Percentiles rank a stretch among this genome's conserved stretches.
Conservation (phyloP, 768 basidiomycete species). For the Lanmaoa pseudosensibilis region DNA sequence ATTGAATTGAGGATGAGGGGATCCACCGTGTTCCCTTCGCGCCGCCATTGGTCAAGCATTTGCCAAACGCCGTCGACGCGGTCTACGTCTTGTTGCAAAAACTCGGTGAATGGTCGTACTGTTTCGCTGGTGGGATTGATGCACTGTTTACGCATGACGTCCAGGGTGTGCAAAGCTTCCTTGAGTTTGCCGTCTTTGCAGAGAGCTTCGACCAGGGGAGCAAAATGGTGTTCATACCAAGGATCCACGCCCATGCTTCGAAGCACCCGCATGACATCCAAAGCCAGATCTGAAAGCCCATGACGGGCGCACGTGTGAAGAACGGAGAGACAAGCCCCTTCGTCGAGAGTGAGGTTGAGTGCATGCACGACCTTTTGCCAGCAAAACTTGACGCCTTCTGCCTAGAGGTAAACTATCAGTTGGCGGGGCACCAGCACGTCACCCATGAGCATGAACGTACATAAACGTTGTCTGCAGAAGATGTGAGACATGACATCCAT, state of each 20-base stretch:
- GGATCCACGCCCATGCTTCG: constrained; percentile 46
- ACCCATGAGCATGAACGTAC: constrained; percentile 47
- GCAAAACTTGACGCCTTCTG: constrained; percentile 59
- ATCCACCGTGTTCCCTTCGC: constrained; percentile 53
- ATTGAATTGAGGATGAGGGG: constrained; percentile 63
- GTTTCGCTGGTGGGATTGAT: constrained; percentile 54
- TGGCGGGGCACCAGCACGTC: background rate
- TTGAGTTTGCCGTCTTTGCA: constrained; percentile 54
- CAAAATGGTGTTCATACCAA: constrained; percentile 71
- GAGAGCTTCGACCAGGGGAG: constrained; percentile 75
- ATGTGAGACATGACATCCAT: constrained; percentile 68
- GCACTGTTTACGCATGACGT: constrained; percentile 56
- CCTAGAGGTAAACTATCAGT: constrained; percentile 38
- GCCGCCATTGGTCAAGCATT: constrained; percentile 58
- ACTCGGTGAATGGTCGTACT: constrained; percentile 50
- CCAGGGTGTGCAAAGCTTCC: constrained; percentile 61
- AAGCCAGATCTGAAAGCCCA: constrained; percentile 69
- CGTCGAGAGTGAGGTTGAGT: constrained; percentile 60
- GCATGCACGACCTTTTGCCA: constrained; percentile 62
- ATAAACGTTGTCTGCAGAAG: constrained; percentile 64
- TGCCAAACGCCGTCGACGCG: constrained; percentile 64
- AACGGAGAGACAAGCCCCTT: constrained; percentile 69
- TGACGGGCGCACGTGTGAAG: constrained; percentile 72
- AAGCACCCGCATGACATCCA: constrained; percentile 61
- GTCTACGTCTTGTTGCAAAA: constrained; percentile 48